These are phyloP conservation scores for Ballota nigra DNA, from an alignment of 257 asterid genomes.

Conservation along the genomic window DNA sequence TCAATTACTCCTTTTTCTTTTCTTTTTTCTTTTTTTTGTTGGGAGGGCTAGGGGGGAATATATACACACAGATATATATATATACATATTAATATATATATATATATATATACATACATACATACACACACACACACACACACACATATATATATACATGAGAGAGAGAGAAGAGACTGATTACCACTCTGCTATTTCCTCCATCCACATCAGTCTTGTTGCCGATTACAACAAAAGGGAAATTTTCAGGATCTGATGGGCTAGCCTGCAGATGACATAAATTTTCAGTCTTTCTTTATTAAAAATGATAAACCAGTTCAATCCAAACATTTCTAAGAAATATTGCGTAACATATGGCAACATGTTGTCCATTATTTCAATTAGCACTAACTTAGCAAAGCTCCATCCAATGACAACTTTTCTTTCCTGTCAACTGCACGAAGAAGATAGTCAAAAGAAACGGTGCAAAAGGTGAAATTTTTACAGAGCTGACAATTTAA, in stretches of 20 bases:
- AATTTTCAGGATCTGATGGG: constrained; percentile 96
- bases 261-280: constrained; percentile 70
- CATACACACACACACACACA: not conserved
- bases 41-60: not conserved
- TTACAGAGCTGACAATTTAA: not conserved
- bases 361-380: constrained; percentile 1
- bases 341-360: not conserved
- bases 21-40: too few species aligned
- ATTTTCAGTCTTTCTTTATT: not conserved
- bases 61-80: too few species aligned
- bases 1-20: too few species aligned
- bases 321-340: not conserved
- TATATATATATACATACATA: too few species aligned
- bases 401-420: not conserved
- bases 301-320: not conserved
- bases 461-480: not conserved
- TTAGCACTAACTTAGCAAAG: not conserved
- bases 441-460: not conserved
- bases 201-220: constrained; percentile 97
- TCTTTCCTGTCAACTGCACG: not conserved
- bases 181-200: constrained; percentile 95
- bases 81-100: too few species aligned
- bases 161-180: not conserved
- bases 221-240: constrained; percentile 96
- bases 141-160: not conserved